phyloP scores from a whole-genome alignment of 495 filamentous ascomycete genomes.

The Tuber microsphaerosporum region DNA sequence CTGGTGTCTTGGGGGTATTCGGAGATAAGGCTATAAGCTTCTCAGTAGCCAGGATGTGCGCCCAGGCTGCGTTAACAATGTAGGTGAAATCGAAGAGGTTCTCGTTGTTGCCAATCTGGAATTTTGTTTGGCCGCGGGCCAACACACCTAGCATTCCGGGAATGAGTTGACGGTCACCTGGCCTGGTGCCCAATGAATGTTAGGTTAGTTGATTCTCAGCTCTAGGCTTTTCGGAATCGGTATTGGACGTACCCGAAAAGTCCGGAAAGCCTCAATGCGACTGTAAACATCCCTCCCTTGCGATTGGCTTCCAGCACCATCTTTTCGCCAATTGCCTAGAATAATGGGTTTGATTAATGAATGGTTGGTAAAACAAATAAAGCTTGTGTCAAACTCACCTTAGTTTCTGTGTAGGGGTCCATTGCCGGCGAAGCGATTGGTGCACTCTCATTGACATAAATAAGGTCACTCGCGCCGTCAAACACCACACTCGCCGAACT shows the following conservation, averaged over 20 bases:
- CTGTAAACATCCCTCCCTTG: constrained; percentile 61
- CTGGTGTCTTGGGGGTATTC: constrained; percentile 53
- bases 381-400: constrained; percentile 48
- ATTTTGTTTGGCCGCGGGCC: constrained; percentile 58
- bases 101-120: constrained; percentile 81
- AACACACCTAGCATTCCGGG: constrained; percentile 59
- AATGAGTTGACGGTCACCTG: constrained; percentile 60
- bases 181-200: constrained; percentile 15
- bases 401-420: constrained; percentile 89
- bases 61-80: constrained; percentile 69
- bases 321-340: constrained; percentile 77
- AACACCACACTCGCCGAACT: constrained; percentile 82
- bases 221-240: background rate
- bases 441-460: constrained; percentile 85
- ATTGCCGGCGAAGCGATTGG: constrained; percentile 66
- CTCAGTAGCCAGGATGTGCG: constrained; percentile 62
- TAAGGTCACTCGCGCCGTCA: constrained; percentile 69
- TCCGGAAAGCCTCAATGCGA: constrained; percentile 75
- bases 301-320: constrained; percentile 81
- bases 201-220: constrained; percentile 38
- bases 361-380: constrained; percentile 1
- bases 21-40: constrained; percentile 60
- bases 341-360: constrained; percentile 13
- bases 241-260: constrained; percentile 61
- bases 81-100: constrained; percentile 86